phyloP scores from a whole-genome alignment of 371 early-diverging fungal genomes.

The Lichtheimia ornata region DNA sequence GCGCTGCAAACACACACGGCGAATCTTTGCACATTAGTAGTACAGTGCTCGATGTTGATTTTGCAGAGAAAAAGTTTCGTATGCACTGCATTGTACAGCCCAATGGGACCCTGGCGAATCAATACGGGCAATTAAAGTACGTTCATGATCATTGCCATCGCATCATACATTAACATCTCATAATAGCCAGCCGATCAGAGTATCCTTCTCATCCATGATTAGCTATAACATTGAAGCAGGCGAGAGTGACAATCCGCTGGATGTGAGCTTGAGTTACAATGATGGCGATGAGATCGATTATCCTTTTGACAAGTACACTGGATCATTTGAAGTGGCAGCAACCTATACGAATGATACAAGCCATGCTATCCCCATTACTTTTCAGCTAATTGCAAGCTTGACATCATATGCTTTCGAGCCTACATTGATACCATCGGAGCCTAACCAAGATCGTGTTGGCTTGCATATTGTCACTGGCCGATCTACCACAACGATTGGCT shows the following conservation, averaged over 20 bases:
- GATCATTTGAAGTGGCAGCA: slow-evolving; percentile 29
- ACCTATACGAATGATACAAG: slow-evolving; percentile 19
- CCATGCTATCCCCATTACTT: slow-evolving; percentile 29
- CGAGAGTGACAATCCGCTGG: slow-evolving; percentile 27
- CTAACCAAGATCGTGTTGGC: slow-evolving; percentile 23
- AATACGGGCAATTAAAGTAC: slow-evolving; percentile 33
- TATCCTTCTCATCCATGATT: slow-evolving; percentile 29
- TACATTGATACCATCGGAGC: slow-evolving; percentile 5
- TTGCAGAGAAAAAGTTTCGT: slow-evolving; percentile 28
- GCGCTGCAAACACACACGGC: slow-evolving; percentile 27
- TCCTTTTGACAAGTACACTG: slow-evolving; percentile 34
- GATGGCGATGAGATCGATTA: slow-evolving; percentile 36
- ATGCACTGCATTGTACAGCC: slow-evolving; percentile 32
- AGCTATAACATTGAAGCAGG: slow-evolving; percentile 24
- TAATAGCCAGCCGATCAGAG: slow-evolving; percentile 22
- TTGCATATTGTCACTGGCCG: slow-evolving; percentile 32
- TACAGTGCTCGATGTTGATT: slow-evolving; percentile 32
- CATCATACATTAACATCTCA: not conserved
- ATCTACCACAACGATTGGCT: slow-evolving; percentile 38
- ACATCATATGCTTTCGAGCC: slow-evolving; percentile 33
- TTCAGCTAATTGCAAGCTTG: slow-evolving; percentile 33
- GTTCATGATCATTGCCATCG: not conserved
- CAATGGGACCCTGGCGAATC: slow-evolving; percentile 29
- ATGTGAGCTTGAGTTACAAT: slow-evolving; percentile 28
- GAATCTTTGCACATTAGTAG: slow-evolving; percentile 29